A percentile compares a stretch with the other conserved stretches of the same genome.
Evolutionary conservation across 441 rosid species (phyloP).

Genomic region (Adansonia rubrostipa): DNA sequence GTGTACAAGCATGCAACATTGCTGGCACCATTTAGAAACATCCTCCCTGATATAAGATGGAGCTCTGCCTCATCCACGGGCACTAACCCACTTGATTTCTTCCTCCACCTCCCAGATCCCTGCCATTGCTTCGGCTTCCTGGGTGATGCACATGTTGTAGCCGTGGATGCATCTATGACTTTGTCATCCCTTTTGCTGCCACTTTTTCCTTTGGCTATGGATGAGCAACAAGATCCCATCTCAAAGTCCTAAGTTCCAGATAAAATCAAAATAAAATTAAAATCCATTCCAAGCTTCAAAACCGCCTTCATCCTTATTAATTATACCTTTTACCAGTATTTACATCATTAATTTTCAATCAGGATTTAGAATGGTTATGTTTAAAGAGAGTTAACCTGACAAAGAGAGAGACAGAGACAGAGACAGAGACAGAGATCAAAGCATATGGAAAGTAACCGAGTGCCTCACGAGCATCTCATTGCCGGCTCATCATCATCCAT

Average conservation of each 20-base stretch:
- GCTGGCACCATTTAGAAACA: constrained; percentile 56
- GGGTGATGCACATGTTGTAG: constrained; percentile 29
- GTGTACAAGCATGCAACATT: constrained; percentile 63
- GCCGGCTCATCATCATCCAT: constrained; percentile 12
- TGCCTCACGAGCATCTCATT: constrained; percentile 15
- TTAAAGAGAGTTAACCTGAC: constrained; percentile 24
- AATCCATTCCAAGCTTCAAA: background rate
- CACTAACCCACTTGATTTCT: constrained; percentile 38
- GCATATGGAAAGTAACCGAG: constrained; percentile 7
- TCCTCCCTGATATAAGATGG: constrained; percentile 41
- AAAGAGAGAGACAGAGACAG: constrained; percentile 2
- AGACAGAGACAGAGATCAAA: constrained; percentile 17
- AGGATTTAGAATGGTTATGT: constrained; percentile 9
- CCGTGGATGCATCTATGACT: constrained; percentile 30
- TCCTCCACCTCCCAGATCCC: constrained; percentile 48
- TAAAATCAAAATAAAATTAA: constrained; percentile 9
- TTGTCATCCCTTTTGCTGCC: constrained; percentile 32
- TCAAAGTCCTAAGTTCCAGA: constrained; percentile 18
- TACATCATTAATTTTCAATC: background rate
- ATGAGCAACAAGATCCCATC: constrained; percentile 78
- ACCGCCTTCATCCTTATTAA: background rate
- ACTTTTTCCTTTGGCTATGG: constrained; percentile 36
- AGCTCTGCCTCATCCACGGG: constrained; percentile 47
- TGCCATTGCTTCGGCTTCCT: constrained; percentile 31
- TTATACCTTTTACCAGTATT: background rate